Evolutionary conservation across 345 rosid species (phyloP).

Genomic region (Clarkia xantiana): DNA sequence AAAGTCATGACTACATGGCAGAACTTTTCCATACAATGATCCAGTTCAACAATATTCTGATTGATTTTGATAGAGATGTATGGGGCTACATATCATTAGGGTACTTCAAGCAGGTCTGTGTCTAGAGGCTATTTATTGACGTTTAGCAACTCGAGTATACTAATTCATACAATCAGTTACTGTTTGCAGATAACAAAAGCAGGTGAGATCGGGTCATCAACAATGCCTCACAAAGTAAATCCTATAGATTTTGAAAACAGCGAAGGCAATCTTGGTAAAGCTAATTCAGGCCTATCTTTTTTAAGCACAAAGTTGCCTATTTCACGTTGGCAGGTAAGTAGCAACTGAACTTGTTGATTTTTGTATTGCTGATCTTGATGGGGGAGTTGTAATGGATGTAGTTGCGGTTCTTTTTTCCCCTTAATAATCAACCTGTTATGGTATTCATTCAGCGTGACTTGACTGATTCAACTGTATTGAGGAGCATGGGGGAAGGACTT

Average conservation of each 20-base stretch:
- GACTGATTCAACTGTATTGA: too few relatives aligned
- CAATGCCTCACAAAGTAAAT: constrained; percentile 97
- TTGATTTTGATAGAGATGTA: constrained; percentile 52
- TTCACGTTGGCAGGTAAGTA: constrained; percentile 90
- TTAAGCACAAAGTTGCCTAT: too few relatives aligned
- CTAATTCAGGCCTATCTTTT: constrained; percentile 56
- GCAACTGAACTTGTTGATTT: not conserved
- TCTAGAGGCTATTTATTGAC: too few relatives aligned
- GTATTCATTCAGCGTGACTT: too few relatives aligned
- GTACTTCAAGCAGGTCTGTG: constrained; percentile 93
- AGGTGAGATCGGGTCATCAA: constrained; percentile 88
- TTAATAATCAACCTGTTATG: too few relatives aligned
- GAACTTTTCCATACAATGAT: constrained; percentile 10
- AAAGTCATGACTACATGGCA: constrained; percentile 15
- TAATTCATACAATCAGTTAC: too few relatives aligned
- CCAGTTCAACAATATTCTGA: constrained; percentile 15
- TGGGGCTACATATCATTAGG: constrained; percentile 87
- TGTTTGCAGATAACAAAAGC: constrained; percentile 66
- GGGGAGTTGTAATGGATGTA: too few relatives aligned
- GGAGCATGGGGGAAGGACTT: too few relatives aligned
- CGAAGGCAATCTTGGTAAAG: constrained; percentile 92
- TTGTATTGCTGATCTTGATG: too few relatives aligned
- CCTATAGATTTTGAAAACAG: constrained; percentile 96
- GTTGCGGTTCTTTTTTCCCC: too few relatives aligned
- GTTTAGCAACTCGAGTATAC: too few relatives aligned